Percentiles rank a stretch among this genome's conserved stretches.
phyloP scores from a whole-genome alignment of 108 stramenopile genomes.

The Conticribra weissflogii region DNA sequence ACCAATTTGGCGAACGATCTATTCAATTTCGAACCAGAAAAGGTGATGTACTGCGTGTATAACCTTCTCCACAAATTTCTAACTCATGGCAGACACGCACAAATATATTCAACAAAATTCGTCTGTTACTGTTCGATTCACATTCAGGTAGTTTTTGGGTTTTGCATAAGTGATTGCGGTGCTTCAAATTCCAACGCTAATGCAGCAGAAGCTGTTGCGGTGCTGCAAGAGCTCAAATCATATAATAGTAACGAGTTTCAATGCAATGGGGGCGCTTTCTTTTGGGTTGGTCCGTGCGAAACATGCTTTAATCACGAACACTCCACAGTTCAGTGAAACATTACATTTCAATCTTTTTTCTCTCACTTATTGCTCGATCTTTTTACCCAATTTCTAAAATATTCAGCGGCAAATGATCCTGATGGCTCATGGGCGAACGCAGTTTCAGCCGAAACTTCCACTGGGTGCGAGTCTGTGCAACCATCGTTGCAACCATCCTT shows the following conservation, averaged over 20 bases:
- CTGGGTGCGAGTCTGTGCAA: not conserved
- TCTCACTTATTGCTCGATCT: too few relatives aligned
- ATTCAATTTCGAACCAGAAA: constrained; percentile 10
- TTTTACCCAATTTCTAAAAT: too few relatives aligned
- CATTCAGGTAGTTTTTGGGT: constrained; percentile 64
- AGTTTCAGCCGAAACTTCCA: not conserved
- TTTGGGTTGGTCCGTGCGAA: too few relatives aligned
- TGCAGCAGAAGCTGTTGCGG: constrained; percentile 44
- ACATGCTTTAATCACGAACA: too few relatives aligned
- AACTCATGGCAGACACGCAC: too few relatives aligned
- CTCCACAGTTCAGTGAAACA: too few relatives aligned
- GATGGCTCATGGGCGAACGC: not conserved
- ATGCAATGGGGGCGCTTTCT: constrained; percentile 69
- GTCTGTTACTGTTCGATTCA: too few relatives aligned
- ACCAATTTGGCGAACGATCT: constrained; percentile 26
- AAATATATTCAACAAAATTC: too few relatives aligned
- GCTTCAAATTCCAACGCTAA: constrained; percentile 42
- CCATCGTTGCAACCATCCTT: not conserved
- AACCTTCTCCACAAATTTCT: too few relatives aligned
- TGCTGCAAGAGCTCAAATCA: constrained; percentile 42
- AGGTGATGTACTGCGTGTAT: constrained; percentile 2
- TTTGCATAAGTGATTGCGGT: constrained; percentile 59
- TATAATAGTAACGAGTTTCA: constrained; percentile 23
- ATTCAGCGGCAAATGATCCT: not conserved
- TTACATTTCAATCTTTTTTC: too few relatives aligned